Evolutionary conservation across 495 filamentous ascomycete species (phyloP).

Genomic region (Talaromyces liani): DNA sequence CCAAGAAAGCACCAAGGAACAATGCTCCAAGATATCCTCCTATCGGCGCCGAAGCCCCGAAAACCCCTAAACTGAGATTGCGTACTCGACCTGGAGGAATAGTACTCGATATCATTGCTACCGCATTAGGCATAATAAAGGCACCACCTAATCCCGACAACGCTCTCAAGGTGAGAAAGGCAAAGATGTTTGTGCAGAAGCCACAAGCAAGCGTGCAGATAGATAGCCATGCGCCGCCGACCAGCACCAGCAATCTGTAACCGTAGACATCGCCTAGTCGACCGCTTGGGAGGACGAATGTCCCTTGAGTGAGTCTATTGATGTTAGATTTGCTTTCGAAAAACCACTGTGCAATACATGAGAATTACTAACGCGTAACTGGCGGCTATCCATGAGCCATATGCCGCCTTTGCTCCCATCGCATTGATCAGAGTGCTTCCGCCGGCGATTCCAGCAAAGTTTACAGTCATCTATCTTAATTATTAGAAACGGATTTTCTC

Average conservation of each 20-base stretch:
- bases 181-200: conserved; percentile 35
- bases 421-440: conserved; percentile 19
- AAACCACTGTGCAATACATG: neutral
- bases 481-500: neutral
- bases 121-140: conserved; percentile 39
- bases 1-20: conserved; percentile 33
- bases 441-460: conserved; percentile 24
- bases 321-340: neutral
- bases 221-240: conserved; percentile 30
- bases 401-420: conserved; percentile 15
- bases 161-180: conserved; percentile 32
- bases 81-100: conserved; percentile 36
- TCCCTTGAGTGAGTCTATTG: conserved; percentile 37
- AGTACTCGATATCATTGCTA: conserved; percentile 38
- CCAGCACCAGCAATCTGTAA: conserved; percentile 35
- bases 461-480: conserved; percentile 21
- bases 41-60: conserved; percentile 41
- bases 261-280: conserved; percentile 44
- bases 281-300: conserved; percentile 42
- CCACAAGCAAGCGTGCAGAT: conserved; percentile 29
- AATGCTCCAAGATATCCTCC: conserved; percentile 38
- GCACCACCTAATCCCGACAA: conserved; percentile 37
- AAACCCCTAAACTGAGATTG: conserved; percentile 43
- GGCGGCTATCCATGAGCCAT: conserved; percentile 24
- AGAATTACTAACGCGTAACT: conserved; percentile 20